phyloP scores from a whole-genome alignment of 805 yeast genomes.

The Maudiozyma serrabonitensis region DNA sequence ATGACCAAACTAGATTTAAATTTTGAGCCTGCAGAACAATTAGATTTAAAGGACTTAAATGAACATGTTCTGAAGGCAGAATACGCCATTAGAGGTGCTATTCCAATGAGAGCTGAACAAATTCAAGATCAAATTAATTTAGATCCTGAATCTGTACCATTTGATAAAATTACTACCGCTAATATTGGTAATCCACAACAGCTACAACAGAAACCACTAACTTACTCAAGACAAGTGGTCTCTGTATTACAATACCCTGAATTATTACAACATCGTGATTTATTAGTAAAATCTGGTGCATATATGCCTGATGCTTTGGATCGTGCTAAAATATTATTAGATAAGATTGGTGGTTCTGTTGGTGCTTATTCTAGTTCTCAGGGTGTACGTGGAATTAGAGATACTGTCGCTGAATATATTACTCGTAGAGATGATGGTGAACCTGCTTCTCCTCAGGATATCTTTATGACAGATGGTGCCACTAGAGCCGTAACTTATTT shows the following conservation, averaged over 20 bases:
- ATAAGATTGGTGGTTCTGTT: slow-evolving; percentile 57
- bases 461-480: slow-evolving; percentile 89
- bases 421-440: slow-evolving; percentile 70
- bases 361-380: slow-evolving; percentile 96
- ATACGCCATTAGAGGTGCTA: slow-evolving; percentile 93
- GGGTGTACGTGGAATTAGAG: slow-evolving; percentile 65
- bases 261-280: slow-evolving; percentile 33
- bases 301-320: slow-evolving; percentile 58
- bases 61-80: slow-evolving; percentile 70
- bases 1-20: background rate
- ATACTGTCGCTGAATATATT: slow-evolving; percentile 75
- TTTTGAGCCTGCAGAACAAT: slow-evolving; percentile 25
- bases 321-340: slow-evolving; percentile 56
- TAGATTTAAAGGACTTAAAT: slow-evolving; percentile 50
- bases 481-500: slow-evolving; percentile 83
- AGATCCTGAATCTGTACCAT: slow-evolving; percentile 60
- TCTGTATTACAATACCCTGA: slow-evolving; percentile 81
- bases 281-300: slow-evolving; percentile 14
- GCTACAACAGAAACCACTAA: slow-evolving; percentile 84
- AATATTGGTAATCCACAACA: slow-evolving; percentile 98
- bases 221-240: slow-evolving; percentile 85
- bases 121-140: slow-evolving; percentile 45
- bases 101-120: slow-evolving; percentile 87
- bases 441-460: slow-evolving; percentile 53
- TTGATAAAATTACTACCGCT: slow-evolving; percentile 68